A percentile compares a stretch with the other conserved stretches of the same genome.
Conservation (phyloP, 179 eudicot species). For the Vitellaria paradoxa region DNA sequence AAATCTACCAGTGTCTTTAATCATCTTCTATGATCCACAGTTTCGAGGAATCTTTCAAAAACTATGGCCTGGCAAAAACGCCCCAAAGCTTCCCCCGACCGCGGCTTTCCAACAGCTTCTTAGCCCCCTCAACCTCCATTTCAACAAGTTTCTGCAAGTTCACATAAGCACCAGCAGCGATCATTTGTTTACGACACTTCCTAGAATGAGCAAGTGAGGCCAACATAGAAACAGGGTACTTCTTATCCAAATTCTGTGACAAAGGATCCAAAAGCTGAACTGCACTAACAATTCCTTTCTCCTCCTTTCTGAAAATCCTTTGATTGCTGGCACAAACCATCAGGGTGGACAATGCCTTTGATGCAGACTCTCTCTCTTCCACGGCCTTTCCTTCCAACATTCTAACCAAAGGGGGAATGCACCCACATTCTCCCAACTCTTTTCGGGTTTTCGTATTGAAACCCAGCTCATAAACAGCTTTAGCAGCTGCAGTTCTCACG, state of each 20-base stretch:
- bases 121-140: conserved; percentile 72
- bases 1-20: no score
- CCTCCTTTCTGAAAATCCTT: conserved; percentile 63
- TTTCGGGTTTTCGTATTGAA: conserved; percentile 48
- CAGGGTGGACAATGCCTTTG: conserved; percentile 53
- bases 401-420: conserved; percentile 48
- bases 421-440: conserved; percentile 71
- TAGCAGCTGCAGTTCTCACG: conserved; percentile 69
- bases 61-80: conserved; percentile 51
- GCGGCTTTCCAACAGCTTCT: conserved; percentile 63
- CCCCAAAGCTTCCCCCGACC: conserved; percentile 79
- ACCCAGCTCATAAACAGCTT: conserved; percentile 51
- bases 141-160: conserved; percentile 69
- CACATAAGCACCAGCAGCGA: conserved; percentile 56
- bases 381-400: conserved; percentile 79
- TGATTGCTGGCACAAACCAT: conserved; percentile 51
- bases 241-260: conserved; percentile 50
- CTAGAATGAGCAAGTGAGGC: conserved; percentile 49
- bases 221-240: conserved; percentile 53
- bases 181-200: conserved; percentile 68
- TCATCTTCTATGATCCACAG: background rate
- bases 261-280: conserved; percentile 74
- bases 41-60: background rate
- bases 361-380: conserved; percentile 73
- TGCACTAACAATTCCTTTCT: conserved; percentile 54